Conservation (phyloP, 202 grass and related monocot species). For the Zoysia matrella region DNA sequence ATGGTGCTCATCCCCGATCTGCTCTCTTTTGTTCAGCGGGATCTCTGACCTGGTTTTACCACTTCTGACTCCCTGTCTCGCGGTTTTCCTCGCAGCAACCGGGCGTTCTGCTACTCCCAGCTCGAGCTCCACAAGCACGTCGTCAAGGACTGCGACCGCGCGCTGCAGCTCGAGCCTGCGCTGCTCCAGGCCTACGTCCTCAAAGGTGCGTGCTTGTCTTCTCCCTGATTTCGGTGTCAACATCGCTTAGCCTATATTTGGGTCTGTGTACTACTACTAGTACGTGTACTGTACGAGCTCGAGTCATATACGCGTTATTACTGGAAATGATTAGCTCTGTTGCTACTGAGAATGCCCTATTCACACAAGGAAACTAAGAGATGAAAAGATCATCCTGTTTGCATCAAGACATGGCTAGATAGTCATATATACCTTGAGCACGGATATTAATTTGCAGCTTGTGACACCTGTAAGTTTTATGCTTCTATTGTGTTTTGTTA, state of each 20-base stretch:
- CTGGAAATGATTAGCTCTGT: not conserved
- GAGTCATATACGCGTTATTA: not conserved
- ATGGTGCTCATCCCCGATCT: constrained; percentile 26
- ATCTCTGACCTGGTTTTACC: constrained; percentile 34
- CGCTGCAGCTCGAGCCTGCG: constrained; percentile 62
- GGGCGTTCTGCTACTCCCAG: constrained; percentile 92
- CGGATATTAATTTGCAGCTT: not conserved
- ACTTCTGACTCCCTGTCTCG: not conserved
- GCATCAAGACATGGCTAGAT: not conserved
- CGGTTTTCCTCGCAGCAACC: constrained; percentile 70
- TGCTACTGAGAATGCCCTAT: not conserved
- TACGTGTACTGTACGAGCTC: not conserved
- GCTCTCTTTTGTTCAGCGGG: not conserved
- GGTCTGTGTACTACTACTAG: not conserved
- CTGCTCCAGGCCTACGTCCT: constrained; percentile 93
- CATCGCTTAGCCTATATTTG: not conserved
- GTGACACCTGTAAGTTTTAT: constrained; percentile 11
- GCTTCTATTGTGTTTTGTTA: constrained; percentile 14
- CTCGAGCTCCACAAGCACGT: constrained; percentile 99
- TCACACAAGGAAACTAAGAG: not conserved
- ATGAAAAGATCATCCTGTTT: not conserved
- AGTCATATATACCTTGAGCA: not conserved
- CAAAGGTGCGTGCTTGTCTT: constrained; percentile 58
- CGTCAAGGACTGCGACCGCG: constrained; percentile 93
- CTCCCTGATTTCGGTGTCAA: not conserved